Conservation (phyloP, 441 rosid genomes). For the Arabidopsis hybrid region DNA sequence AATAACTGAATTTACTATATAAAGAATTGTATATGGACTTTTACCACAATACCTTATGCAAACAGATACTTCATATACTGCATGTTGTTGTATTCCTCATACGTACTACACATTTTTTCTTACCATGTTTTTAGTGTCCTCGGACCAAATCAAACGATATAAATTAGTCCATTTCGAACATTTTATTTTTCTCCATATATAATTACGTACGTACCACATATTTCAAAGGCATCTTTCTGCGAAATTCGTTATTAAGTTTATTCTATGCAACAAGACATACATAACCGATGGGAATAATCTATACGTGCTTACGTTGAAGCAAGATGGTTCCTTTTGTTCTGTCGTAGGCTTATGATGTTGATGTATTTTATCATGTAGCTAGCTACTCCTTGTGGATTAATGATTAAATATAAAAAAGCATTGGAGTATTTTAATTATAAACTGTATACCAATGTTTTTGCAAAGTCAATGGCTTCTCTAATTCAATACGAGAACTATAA, state of each 20-base stretch:
- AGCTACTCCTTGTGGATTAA: conserved; percentile 33
- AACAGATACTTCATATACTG: no score
- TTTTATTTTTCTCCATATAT: not conserved
- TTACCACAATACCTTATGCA: no score
- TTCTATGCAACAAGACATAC: not conserved
- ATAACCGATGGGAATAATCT: conserved; percentile 13
- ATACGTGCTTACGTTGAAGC: conserved; percentile 28
- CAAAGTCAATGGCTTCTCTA: conserved; percentile 47
- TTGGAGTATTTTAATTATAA: conserved; percentile 8
- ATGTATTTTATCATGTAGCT: conserved; percentile 32
- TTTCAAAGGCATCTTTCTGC: not conserved
- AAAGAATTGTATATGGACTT: not conserved
- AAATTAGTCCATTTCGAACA: not conserved
- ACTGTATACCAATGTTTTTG: conserved; percentile 8
- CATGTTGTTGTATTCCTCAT: no score
- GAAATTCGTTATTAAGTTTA: conserved; percentile 2
- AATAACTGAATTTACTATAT: no score
- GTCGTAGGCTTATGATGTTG: conserved; percentile 36
- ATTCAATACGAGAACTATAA: conserved; percentile 35
- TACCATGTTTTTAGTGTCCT: not conserved
- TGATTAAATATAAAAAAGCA: not conserved
- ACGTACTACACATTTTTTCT: not conserved
- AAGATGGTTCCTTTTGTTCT: conserved; percentile 27
- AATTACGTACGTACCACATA: not conserved
- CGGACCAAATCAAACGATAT: not conserved